Evolutionary conservation across 2,329 filamentous ascomycete species (phyloP), one percentile per base, ranked within the genome.

Genomic region (Alternaria postmessia): DNA sequence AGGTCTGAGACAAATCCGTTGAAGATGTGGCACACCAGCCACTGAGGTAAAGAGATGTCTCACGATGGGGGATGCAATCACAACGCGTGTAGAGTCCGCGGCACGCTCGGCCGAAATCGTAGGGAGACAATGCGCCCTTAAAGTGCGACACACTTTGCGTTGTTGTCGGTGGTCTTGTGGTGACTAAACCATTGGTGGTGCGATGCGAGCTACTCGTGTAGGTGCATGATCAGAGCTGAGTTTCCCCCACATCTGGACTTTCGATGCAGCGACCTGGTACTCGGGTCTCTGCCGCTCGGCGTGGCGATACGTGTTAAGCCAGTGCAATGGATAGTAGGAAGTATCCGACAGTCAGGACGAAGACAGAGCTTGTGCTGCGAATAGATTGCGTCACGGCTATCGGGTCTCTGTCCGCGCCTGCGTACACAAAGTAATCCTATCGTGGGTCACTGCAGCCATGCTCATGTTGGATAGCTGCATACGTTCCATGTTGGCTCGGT

Each of bases 331-430:
- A 56, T 61, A 67, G 65, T 64, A 65, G 57, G 62, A 65, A 57
- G 54, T 48, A 63, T 72, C 75, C 75, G 69, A 60, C 51, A 71
- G 75, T 73, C 74, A n/a, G 62, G 75, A 72, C 73, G 55, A 32
- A 48, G 7, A 38, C 48, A 48, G 62, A 66, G 62, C 56, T 61
- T 57, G 64, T 57, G 62, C 69, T 66, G 67, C 70, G 69, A 70
- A 64, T 61, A 54, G 59, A 60, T 46, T 57, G 63, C 62, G 67
- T 62, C 62, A 60, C 57, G 54, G 53, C 42, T 55, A 18, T 52
- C 72, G 69, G 69, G 73, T 57, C 14, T 64, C 67, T 57, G 62
- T 61, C 68, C 71, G 70, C 73, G 64, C 56, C 54, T 61, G 63
- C 16, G 64, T 69, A 69, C 65, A 57, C 52, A 30, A 52, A 54